A percentile compares a stretch with the other conserved stretches of the same genome.
phyloP scores from a whole-genome alignment of 1,139 yeast genomes.

The Blastobotrys buckinghamii region DNA sequence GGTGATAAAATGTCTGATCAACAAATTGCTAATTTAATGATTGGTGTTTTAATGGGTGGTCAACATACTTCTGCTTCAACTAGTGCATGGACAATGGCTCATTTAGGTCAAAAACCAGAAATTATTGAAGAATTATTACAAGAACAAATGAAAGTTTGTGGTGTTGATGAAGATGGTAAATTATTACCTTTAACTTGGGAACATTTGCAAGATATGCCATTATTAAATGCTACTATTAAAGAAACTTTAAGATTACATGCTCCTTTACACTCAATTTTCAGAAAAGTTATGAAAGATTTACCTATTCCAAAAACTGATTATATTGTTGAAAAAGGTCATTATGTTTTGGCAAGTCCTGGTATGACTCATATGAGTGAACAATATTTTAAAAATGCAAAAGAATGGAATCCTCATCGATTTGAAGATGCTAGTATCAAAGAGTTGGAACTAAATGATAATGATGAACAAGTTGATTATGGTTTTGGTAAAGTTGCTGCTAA shows the following conservation, averaged over 20 bases:
- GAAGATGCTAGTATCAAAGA: conserved; percentile 44
- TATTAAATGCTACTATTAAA: conserved; percentile 75
- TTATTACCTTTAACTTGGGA: conserved; percentile 58
- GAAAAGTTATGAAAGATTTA: conserved; percentile 76
- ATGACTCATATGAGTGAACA: conserved; percentile 71
- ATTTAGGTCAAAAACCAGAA: conserved; percentile 79
- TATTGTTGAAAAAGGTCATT: conserved; percentile 84
- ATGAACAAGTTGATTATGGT: conserved; percentile 79
- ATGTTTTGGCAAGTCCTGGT: conserved; percentile 91
- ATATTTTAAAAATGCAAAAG: conserved; percentile 64
- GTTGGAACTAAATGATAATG: conserved; percentile 33
- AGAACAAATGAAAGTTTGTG: conserved; percentile 64
- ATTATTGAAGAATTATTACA: conserved; percentile 72
- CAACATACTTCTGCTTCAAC: conserved; percentile 98
- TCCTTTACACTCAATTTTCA: conserved; percentile 93
- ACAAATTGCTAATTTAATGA: conserved; percentile 87
- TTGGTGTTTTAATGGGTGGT: conserved; percentile 98
- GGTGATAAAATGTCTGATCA: conserved; percentile 92
- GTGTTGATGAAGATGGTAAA: conserved; percentile 42
- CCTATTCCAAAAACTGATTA: conserved; percentile 74
- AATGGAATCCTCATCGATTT: conserved; percentile 89
- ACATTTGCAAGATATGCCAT: conserved; percentile 71
- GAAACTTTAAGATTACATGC: conserved; percentile 94
- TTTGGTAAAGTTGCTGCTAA: conserved; percentile 96
- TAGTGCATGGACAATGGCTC: conserved; percentile 90